Base-by-base conservation (phyloP, 495 filamentous ascomycete genomes). In the Podospora appendiculata region DNA sequence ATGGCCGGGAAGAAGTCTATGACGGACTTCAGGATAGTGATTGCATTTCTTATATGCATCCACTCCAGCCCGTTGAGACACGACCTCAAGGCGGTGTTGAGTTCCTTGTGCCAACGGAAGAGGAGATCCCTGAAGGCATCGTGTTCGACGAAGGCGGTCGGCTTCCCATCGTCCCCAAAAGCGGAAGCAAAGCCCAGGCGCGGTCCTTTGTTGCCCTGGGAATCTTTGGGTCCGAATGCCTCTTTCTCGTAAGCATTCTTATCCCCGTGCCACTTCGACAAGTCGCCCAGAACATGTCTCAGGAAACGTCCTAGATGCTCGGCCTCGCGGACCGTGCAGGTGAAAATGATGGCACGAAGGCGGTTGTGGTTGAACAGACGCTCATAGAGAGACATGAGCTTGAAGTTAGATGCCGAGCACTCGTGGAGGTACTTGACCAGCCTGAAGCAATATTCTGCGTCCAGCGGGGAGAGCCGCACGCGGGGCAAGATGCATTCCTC, bases 41-140 rank as follows among this genome's bases (percentile, higher is more conserved):
- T 94, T 34, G 90, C 88, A 63, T 99, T 99, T 11, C 89, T 82
- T 62, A 97, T 95, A 65, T 96, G 90, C 90, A 96, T 97, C 78
- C 93, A 99, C 64, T 99, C 91, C 54, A 78, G 82, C 11, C 83
- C 81, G 13, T 79, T 77, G 25, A 97, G 75, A 66, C 91, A 96
- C 16, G 72, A 76, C 58, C 88, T 88, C 41, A 99, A 67, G 2
- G 90, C 88, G 14, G 67, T 74, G 58, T 82, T 81, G 33, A 99
- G 70, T 32, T 83, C 76, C 40, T 83, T 81, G 68, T 99, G 94
- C 91, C 91, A 99, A 57, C 87, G 87, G 73, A 86, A 89, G 14
- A 96, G 75, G 8, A 94, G 69, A 54, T 87, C 83, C 17, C 89
- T 81, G 72, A 89, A 99, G 33, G 89, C 84, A 59, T 95, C 89